These are phyloP conservation scores for Pythium apleroticum DNA, from an alignment of 352 stramenopile genomes.

Conservation along the genomic window DNA sequence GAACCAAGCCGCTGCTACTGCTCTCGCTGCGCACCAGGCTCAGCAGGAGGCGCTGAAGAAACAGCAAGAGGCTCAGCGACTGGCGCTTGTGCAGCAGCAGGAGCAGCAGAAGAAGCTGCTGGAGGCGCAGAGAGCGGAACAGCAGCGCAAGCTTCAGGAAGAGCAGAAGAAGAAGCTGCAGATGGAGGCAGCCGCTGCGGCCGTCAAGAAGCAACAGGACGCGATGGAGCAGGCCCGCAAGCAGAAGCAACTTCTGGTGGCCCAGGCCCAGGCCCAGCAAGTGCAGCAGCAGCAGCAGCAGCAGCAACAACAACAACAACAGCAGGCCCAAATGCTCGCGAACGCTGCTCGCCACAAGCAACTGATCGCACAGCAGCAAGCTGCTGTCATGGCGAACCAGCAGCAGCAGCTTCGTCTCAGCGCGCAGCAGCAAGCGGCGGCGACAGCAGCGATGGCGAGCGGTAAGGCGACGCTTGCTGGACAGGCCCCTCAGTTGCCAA, in stretches of 20 bases:
- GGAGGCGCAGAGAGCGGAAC: conserved; percentile 62
- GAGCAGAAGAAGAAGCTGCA: conserved; percentile 71
- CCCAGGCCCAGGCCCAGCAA: conserved; percentile 27
- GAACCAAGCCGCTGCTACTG: conserved; percentile 24
- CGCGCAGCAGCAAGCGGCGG: conserved; percentile 1
- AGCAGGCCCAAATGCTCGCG: conserved; percentile 21
- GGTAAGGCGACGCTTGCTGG: conserved; percentile 5
- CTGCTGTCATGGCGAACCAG: conserved; percentile 8
- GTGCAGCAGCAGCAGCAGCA: conserved; percentile 29
- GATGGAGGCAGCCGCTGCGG: conserved; percentile 52
- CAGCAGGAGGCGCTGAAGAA: conserved; percentile 68
- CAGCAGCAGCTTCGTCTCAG: background rate
- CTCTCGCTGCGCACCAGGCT: conserved; percentile 18
- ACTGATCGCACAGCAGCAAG: conserved; percentile 41
- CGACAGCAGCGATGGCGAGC: conserved; percentile 9
- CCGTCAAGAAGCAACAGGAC: conserved; percentile 59
- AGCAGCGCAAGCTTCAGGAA: conserved; percentile 65
- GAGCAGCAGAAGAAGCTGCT: conserved; percentile 75
- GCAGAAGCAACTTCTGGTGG: conserved; percentile 59
- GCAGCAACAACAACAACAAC: conserved; percentile 38
- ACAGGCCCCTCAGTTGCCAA: conserved; percentile 4
- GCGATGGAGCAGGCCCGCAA: conserved; percentile 62
- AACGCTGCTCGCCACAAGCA: conserved; percentile 35
- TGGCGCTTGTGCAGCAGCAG: conserved; percentile 41
- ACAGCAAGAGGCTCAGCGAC: conserved; percentile 58